These are phyloP conservation scores for Trichosporon faecale DNA, from an alignment of 1,284 basidiomycete genomes.

Conservation along the genomic window DNA sequence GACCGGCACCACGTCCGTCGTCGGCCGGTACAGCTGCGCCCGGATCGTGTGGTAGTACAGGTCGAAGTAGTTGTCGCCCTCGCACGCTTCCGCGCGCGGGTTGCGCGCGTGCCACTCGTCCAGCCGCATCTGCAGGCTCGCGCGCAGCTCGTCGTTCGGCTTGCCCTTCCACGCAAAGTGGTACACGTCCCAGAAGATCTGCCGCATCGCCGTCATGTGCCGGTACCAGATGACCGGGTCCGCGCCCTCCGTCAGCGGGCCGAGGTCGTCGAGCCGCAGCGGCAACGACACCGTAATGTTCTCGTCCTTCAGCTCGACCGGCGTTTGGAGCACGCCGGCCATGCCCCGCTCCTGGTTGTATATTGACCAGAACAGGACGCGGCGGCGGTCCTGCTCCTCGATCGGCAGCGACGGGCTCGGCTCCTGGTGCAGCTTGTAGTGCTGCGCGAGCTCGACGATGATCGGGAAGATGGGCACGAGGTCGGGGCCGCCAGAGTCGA, in stretches of 20 bases:
- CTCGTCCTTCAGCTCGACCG: slow-evolving; percentile 4
- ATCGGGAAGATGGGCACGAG: neutral
- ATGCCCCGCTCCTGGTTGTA: slow-evolving; percentile 8
- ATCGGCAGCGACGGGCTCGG: neutral
- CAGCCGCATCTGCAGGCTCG: slow-evolving; percentile 1
- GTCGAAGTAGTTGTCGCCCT: slow-evolving; percentile 13
- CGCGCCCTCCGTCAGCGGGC: neutral
- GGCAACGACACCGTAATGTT: slow-evolving; percentile 13
- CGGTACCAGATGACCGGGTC: slow-evolving; percentile 8
- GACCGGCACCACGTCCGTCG: neutral
- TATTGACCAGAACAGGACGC: slow-evolving; percentile 14
- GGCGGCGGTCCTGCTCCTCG: slow-evolving; percentile 14
- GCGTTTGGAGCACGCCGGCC: neutral
- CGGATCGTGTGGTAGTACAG: slow-evolving; percentile 18
- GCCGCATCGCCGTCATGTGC: slow-evolving; percentile 13
- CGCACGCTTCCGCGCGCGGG: too few relatives aligned
- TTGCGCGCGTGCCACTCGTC: slow-evolving; percentile 16
- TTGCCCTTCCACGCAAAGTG: neutral
- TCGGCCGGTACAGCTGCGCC: slow-evolving; percentile 15
- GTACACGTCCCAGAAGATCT: slow-evolving; percentile 7
- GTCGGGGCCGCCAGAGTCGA: slow-evolving; percentile 16
- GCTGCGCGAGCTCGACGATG: neutral
- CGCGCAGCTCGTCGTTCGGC: neutral
- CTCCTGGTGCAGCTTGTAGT: slow-evolving; percentile 11
- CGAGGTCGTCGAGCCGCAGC: slow-evolving; percentile 5